Conservation (phyloP, 2,329 filamentous ascomycete species). For the Magnaporthiopsis rhizophila region DNA sequence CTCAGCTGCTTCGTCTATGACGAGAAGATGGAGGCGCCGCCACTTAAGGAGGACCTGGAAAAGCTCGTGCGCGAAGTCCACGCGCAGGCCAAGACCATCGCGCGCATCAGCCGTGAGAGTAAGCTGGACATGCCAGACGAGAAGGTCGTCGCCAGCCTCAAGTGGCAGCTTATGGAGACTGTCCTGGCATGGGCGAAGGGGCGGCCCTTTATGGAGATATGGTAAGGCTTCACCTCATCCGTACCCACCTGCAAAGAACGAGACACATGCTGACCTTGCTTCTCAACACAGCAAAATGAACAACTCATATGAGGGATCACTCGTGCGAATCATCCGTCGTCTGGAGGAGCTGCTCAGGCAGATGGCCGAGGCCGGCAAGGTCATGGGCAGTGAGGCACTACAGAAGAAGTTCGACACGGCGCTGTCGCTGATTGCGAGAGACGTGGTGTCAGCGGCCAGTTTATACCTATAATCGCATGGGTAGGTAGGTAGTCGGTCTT, state of each 20-base stretch:
- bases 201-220: conserved; percentile 85
- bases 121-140: conserved; percentile 94
- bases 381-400: conserved; percentile 95
- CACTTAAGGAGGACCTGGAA: conserved; percentile 73
- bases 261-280: not conserved
- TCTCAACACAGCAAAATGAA: conserved; percentile 75
- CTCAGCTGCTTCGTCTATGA: conserved; percentile 96
- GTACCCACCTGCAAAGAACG: not conserved
- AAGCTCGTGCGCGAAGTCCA: conserved; percentile 85
- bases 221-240: conserved; percentile 51
- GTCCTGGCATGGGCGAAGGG: conserved; percentile 89
- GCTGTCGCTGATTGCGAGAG: conserved; percentile 76
- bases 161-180: conserved; percentile 95
- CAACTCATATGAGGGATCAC: conserved; percentile 90
- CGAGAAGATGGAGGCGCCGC: conserved; percentile 76
- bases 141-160: conserved; percentile 82
- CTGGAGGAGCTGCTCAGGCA: conserved; percentile 90
- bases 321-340: conserved; percentile 92
- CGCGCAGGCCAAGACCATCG: conserved; percentile 76
- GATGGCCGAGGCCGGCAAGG: conserved; percentile 91
- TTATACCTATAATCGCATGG: conserved; percentile 59
- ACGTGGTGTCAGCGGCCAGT: conserved; percentile 91
- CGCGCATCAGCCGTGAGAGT: conserved; percentile 89
- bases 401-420: conserved; percentile 86
- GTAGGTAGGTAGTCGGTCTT: too few relatives aligned